Percentiles rank a stretch among this genome's conserved stretches.
Evolutionary conservation across 2,329 filamentous ascomycete species (phyloP).

Genomic region (Aspergillus sp.): DNA sequence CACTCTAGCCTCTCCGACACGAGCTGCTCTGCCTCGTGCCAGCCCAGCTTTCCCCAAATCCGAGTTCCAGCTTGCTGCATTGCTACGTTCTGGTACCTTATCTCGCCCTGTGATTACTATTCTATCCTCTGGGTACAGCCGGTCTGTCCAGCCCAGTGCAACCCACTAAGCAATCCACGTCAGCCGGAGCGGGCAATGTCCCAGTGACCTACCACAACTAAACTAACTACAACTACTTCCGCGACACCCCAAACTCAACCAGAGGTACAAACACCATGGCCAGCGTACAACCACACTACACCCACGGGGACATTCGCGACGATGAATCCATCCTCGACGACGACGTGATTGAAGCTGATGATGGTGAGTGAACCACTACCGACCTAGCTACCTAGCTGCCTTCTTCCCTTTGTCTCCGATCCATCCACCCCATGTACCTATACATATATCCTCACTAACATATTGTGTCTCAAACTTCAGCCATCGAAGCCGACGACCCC

Average conservation of each 20-base stretch:
- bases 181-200: constrained; percentile 18
- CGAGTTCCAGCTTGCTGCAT: background rate
- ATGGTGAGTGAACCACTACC: constrained; percentile 60
- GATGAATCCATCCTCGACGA: constrained; percentile 65
- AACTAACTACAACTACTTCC: background rate
- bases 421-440: background rate
- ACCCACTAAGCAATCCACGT: background rate
- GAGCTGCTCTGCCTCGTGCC: background rate
- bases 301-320: constrained; percentile 62
- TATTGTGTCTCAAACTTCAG: constrained; percentile 43
- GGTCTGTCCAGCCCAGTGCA: constrained; percentile 1
- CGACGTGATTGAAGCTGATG: constrained; percentile 77
- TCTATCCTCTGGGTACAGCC: constrained; percentile 3
- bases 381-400: constrained; percentile 1
- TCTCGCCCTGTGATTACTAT: background rate
- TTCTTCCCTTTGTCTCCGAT: background rate
- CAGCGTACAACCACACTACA: constrained; percentile 45
- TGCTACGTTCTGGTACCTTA: background rate
- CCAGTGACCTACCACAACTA: constrained; percentile 12
- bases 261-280: constrained; percentile 31
- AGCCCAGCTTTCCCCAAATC: background rate
- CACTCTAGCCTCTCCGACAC: constrained; percentile 43
- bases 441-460: background rate
- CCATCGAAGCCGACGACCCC: constrained; percentile 91
- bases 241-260: constrained; percentile 1